These are phyloP conservation scores for Marvania coccoides DNA, from an alignment of 139 green algal genomes.

Conservation along the genomic window DNA sequence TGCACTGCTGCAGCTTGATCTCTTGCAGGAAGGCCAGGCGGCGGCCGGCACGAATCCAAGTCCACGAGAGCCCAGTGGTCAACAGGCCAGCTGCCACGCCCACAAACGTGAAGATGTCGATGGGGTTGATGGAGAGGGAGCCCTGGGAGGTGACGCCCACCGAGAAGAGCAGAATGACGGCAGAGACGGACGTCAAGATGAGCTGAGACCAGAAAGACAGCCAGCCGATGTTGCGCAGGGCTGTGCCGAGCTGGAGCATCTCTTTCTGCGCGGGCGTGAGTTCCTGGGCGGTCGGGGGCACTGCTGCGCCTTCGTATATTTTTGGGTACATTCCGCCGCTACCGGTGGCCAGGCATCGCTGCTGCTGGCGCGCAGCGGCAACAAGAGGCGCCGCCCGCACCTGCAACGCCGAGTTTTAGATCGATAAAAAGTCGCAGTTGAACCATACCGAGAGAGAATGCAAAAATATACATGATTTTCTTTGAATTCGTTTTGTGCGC, in stretches of 20 bases:
- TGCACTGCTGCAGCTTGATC: constrained; percentile 33
- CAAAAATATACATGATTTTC: no score
- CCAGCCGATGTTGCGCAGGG: constrained; percentile 42
- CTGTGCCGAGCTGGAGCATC: constrained; percentile 23
- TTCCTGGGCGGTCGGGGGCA: background rate
- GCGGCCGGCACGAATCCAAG: constrained; percentile 17
- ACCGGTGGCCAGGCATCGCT: no score
- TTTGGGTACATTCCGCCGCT: no score
- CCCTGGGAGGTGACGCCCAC: constrained; percentile 23
- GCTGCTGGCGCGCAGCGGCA: no score
- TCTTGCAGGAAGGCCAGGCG: constrained; percentile 24
- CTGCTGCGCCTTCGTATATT: no score
- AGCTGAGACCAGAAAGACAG: constrained; percentile 89
- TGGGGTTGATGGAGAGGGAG: background rate
- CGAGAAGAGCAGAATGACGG: constrained; percentile 81
- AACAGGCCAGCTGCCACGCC: constrained; percentile 67
- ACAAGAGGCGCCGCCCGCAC: no score
- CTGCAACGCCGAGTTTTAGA: no score
- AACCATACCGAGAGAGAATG: no score
- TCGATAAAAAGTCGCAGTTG: no score
- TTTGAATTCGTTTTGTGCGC: no score
- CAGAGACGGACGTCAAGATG: constrained; percentile 64
- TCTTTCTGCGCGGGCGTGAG: background rate
- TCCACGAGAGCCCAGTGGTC: constrained; percentile 69
- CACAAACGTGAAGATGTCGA: constrained; percentile 55